A percentile compares a stretch with the other conserved stretches of the same genome.
phyloP scores from a whole-genome alignment of 164 flowering plant species.

The Stephania yunnanensis region DNA sequence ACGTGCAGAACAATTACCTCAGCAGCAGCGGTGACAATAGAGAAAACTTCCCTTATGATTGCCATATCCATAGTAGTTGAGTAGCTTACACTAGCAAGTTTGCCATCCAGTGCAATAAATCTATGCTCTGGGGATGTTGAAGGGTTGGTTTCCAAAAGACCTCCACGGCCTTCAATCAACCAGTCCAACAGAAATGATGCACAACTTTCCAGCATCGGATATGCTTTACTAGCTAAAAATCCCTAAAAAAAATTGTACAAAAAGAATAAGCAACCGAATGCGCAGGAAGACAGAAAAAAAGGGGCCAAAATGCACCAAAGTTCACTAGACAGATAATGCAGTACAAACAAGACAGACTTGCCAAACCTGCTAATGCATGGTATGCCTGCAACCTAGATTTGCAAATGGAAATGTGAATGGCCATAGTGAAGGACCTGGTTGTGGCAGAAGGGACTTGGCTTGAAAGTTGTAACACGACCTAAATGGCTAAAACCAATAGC shows the following conservation, averaged over 20 bases:
- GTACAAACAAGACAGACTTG: not conserved
- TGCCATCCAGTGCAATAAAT: constrained; percentile 82
- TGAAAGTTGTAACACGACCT: not conserved
- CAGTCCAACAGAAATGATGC: constrained; percentile 79
- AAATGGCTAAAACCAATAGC: too few species aligned
- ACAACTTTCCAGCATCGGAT: constrained; percentile 80
- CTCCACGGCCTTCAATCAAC: constrained; percentile 72
- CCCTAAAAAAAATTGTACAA: constrained; percentile 26
- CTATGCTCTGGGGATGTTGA: constrained; percentile 95
- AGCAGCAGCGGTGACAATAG: constrained; percentile 64
- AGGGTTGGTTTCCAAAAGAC: constrained; percentile 78
- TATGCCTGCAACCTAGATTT: not conserved
- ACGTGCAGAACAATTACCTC: constrained; percentile 40
- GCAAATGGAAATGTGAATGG: not conserved
- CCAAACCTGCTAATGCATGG: not conserved
- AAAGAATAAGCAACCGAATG: constrained; percentile 12
- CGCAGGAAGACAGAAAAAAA: not conserved
- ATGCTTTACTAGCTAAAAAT: constrained; percentile 70
- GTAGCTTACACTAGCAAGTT: constrained; percentile 87
- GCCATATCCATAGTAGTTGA: constrained; percentile 94
- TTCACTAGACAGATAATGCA: not conserved
- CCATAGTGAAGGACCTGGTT: not conserved
- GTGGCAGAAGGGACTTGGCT: not conserved
- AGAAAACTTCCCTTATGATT: constrained; percentile 76
- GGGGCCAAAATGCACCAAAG: not conserved